Conservation (phyloP, 768 basidiomycete species). For the Leccinum aurantiacum region DNA sequence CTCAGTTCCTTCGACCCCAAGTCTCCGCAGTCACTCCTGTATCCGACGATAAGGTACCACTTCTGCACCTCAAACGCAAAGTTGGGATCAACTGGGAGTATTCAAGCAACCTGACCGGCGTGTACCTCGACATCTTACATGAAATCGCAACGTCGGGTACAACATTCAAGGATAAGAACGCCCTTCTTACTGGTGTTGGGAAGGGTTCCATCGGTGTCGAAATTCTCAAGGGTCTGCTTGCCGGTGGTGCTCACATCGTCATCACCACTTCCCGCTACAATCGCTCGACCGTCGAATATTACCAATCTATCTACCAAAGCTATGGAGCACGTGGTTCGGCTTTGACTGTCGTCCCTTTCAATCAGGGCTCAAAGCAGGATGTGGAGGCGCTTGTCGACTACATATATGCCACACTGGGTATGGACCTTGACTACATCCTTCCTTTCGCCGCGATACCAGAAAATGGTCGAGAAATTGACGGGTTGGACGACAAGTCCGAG, state of each 20-base stretch:
- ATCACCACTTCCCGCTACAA: slow-evolving; percentile 98
- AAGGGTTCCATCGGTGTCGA: slow-evolving; percentile 98
- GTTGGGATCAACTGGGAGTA: slow-evolving; percentile 96
- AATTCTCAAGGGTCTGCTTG: slow-evolving; percentile 93
- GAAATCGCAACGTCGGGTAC: slow-evolving; percentile 99
- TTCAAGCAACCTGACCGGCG: slow-evolving; percentile 92
- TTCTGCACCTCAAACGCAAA: slow-evolving; percentile 95
- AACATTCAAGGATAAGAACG: slow-evolving; percentile 99
- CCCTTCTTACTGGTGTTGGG: slow-evolving; percentile 95
- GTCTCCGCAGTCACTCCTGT: slow-evolving; percentile 69
- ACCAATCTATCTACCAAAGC: slow-evolving; percentile 96
- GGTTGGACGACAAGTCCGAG: slow-evolving; percentile 95
- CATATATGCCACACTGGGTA: slow-evolving; percentile 91
- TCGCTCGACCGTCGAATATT: slow-evolving; percentile 95
- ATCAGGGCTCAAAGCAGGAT: slow-evolving; percentile 98
- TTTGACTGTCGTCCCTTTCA: slow-evolving; percentile 97
- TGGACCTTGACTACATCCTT: slow-evolving; percentile 98
- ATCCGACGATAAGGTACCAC: slow-evolving; percentile 85
- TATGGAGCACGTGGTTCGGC: slow-evolving; percentile 95
- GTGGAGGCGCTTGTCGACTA: slow-evolving; percentile 98
- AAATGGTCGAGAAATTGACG: slow-evolving; percentile 97
- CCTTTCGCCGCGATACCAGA: slow-evolving; percentile 99
- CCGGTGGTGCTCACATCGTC: slow-evolving; percentile 95
- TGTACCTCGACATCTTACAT: slow-evolving; percentile 94
- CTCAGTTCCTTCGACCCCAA: slow-evolving; percentile 95